phyloP scores from a whole-genome alignment of 208 protist species.

The Leishmania aethiopica region DNA sequence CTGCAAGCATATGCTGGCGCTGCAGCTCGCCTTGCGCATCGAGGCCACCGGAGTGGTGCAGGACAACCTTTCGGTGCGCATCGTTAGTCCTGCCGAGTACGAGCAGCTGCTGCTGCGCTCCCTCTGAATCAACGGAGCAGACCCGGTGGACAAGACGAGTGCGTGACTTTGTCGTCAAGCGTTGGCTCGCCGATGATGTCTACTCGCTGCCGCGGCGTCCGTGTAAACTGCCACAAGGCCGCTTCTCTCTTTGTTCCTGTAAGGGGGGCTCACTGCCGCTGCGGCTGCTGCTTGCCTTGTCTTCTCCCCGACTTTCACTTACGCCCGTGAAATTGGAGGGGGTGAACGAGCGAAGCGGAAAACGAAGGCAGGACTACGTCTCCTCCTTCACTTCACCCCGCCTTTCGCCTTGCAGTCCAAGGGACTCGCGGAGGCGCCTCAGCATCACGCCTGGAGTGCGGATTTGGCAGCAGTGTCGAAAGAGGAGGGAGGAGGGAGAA shows the following conservation, averaged over 20 bases:
- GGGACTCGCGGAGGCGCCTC: not conserved
- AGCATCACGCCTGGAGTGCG: not conserved
- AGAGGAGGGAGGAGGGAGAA: not conserved
- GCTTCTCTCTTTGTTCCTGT: not conserved
- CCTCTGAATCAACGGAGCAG: slow-evolving; percentile 7
- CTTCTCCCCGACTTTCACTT: not conserved
- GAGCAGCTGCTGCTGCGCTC: slow-evolving; percentile 23
- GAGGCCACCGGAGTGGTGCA: slow-evolving; percentile 54
- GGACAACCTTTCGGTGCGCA: slow-evolving; percentile 48
- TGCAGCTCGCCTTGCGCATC: slow-evolving; percentile 64
- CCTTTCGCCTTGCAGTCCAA: not conserved
- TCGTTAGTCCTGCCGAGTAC: slow-evolving; percentile 35
- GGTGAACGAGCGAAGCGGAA: not conserved
- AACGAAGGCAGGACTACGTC: slow-evolving; percentile 1
- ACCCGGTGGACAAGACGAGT: not conserved
- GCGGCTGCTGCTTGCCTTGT: not conserved
- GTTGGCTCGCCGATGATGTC: not conserved
- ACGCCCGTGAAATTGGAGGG: not conserved
- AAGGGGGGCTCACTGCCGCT: not conserved
- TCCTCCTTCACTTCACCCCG: not conserved
- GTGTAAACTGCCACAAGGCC: not conserved
- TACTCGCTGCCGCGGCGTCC: not conserved
- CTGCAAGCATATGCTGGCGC: slow-evolving; percentile 87
- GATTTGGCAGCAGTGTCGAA: not conserved
- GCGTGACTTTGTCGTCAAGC: not conserved